Evolutionary conservation across 2,329 filamentous ascomycete genomes (phyloP).

Genomic region (Cladosporium sp.): DNA sequence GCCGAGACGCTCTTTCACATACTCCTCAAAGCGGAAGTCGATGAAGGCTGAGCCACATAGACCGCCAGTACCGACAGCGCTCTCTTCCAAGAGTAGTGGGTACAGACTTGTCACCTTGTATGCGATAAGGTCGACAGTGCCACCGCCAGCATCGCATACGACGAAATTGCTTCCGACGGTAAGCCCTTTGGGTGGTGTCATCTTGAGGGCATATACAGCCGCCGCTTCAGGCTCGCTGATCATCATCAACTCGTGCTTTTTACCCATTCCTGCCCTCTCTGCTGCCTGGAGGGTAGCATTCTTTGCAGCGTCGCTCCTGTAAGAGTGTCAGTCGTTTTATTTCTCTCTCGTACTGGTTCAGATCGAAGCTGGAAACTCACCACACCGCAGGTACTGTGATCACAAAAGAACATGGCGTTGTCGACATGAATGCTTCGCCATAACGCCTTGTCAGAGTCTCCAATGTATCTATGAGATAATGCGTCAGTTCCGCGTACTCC

Average conservation of each 20-base stretch:
- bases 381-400: constrained; percentile 82
- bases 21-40: constrained; percentile 79
- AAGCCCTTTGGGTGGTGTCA: constrained; percentile 73
- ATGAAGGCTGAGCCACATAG: constrained; percentile 78
- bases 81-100: constrained; percentile 74
- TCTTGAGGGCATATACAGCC: constrained; percentile 77
- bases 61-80: constrained; percentile 75
- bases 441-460: constrained; percentile 73
- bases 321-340: neutral
- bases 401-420: constrained; percentile 56
- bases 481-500: neutral
- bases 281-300: constrained; percentile 78
- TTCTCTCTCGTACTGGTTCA: neutral
- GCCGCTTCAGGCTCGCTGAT: constrained; percentile 81
- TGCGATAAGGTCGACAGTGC: constrained; percentile 73
- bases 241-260: constrained; percentile 69
- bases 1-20: constrained; percentile 69
- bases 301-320: constrained; percentile 69
- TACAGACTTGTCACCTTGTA: constrained; percentile 76
- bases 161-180: constrained; percentile 65
- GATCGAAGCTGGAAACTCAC: constrained; percentile 44
- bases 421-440: constrained; percentile 80
- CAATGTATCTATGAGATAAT: constrained; percentile 62
- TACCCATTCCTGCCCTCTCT: constrained; percentile 76
- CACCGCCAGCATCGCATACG: constrained; percentile 60